Conservation (phyloP, 805 yeast genomes). For the Helenozyma baotianmanensis region DNA sequence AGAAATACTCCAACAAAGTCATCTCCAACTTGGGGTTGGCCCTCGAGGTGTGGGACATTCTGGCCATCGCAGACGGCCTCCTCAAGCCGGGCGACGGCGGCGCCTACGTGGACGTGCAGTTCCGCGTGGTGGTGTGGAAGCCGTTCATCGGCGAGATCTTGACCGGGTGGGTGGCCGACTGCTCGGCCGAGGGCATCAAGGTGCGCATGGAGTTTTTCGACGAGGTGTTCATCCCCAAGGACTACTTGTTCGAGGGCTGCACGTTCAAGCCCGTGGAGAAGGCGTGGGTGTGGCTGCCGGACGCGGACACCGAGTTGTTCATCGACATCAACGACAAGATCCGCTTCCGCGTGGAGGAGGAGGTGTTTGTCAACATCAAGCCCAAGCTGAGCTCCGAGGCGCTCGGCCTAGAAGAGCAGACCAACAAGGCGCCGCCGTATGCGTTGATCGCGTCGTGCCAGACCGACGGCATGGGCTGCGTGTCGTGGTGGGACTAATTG, state of each 20-base stretch:
- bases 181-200: conserved; percentile 83
- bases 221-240: conserved; percentile 84
- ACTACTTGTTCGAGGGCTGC: conserved; percentile 74
- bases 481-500: conserved; percentile 94
- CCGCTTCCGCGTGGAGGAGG: conserved; percentile 87
- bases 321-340: conserved; percentile 89
- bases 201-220: conserved; percentile 84
- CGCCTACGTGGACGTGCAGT: conserved; percentile 66
- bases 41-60: conserved; percentile 77
- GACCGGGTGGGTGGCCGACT: conserved; percentile 89
- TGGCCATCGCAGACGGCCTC: conserved; percentile 80
- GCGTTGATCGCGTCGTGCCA: conserved; percentile 87
- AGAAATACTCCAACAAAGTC: conserved; percentile 81
- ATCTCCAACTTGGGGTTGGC: conserved; percentile 82
- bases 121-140: conserved; percentile 77
- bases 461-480: conserved; percentile 94
- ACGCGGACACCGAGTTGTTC: conserved; percentile 70
- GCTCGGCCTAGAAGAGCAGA: conserved; percentile 31
- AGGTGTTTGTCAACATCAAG: conserved; percentile 75
- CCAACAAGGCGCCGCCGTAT: conserved; percentile 66
- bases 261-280: conserved; percentile 67
- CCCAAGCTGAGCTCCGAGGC: conserved; percentile 66
- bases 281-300: conserved; percentile 94
- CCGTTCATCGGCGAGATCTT: conserved; percentile 93
- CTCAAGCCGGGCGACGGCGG: conserved; percentile 95